Conservation (phyloP, 192 early-diverging fungal genomes). For the Obelidium mucronatum region DNA sequence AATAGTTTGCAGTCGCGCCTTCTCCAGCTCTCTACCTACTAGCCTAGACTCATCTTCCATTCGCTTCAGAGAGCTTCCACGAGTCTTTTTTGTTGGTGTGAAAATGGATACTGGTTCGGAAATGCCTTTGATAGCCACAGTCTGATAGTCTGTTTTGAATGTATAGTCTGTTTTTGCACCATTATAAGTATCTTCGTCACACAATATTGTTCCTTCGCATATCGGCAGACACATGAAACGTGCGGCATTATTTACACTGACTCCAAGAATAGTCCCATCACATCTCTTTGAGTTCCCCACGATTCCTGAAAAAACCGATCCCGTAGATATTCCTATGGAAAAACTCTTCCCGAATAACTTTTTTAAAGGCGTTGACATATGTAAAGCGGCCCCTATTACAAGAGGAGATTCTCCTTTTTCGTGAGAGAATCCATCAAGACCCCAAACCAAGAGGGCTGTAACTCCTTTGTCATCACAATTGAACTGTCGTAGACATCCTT, state of each 20-base stretch:
- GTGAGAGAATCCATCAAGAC: slow-evolving; percentile 38
- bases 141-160: not conserved
- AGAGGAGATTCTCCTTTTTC: slow-evolving; percentile 35
- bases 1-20: slow-evolving; percentile 1
- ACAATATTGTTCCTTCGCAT: slow-evolving; percentile 32
- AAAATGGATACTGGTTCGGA: slow-evolving; percentile 15
- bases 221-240: slow-evolving; percentile 28
- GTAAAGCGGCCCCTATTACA: slow-evolving; percentile 23
- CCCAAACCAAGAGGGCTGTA: slow-evolving; percentile 37
- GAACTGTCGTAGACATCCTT: slow-evolving; percentile 35
- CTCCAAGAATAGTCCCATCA: slow-evolving; percentile 34
- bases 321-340: slow-evolving; percentile 35
- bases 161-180: slow-evolving; percentile 6
- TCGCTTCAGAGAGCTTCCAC: not conserved
- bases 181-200: slow-evolving; percentile 32
- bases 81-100: slow-evolving; percentile 16
- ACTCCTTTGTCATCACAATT: slow-evolving; percentile 40
- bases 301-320: slow-evolving; percentile 38
- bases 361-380: slow-evolving; percentile 4
- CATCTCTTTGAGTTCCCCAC: slow-evolving; percentile 35
- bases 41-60: slow-evolving; percentile 1
- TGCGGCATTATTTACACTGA: slow-evolving; percentile 35
- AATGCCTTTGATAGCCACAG: slow-evolving; percentile 27
- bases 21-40: slow-evolving; percentile 25
- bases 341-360: slow-evolving; percentile 16